Conservation (phyloP, 306 rosid genomes). For the Lathyrus sativus region DNA sequence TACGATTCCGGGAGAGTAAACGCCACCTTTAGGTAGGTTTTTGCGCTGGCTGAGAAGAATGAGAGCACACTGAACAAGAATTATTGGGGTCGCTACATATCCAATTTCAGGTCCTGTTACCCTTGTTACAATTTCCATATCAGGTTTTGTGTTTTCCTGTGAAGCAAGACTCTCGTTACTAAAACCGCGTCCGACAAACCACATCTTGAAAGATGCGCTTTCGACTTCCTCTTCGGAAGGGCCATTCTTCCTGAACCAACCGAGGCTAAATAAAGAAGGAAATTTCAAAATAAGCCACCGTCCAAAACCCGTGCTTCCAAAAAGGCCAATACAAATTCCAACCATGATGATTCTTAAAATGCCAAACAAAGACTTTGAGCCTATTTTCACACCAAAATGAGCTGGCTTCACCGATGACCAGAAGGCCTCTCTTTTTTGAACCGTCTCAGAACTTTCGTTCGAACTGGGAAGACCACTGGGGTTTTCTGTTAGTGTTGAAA, state of each 20-base stretch:
- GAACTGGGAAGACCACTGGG: slow-evolving; percentile 70
- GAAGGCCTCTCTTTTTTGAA: slow-evolving; percentile 60
- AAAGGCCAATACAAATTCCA: slow-evolving; percentile 68
- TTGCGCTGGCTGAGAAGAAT: slow-evolving; percentile 67
- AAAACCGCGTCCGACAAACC: slow-evolving; percentile 81
- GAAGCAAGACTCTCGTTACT: slow-evolving; percentile 46
- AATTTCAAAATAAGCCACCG: slow-evolving; percentile 76
- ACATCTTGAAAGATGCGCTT: slow-evolving; percentile 86
- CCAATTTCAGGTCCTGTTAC: slow-evolving; percentile 92
- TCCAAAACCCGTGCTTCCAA: slow-evolving; percentile 59
- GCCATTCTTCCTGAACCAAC: slow-evolving; percentile 78
- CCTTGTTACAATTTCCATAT: slow-evolving; percentile 76
- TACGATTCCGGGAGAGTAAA: slow-evolving; percentile 70
- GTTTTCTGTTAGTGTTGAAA: slow-evolving; percentile 58
- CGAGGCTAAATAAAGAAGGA: slow-evolving; percentile 76
- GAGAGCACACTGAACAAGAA: slow-evolving; percentile 81
- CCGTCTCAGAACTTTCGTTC: slow-evolving; percentile 53
- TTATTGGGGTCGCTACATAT: slow-evolving; percentile 77
- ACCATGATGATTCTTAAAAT: slow-evolving; percentile 48
- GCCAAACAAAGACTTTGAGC: slow-evolving; percentile 67
- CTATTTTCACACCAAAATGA: slow-evolving; percentile 83
- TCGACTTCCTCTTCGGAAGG: slow-evolving; percentile 79
- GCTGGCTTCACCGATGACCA: slow-evolving; percentile 85
- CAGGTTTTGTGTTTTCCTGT: slow-evolving; percentile 55
- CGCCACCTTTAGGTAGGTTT: slow-evolving; percentile 78